Percentiles rank a stretch among this genome's conserved stretches.
Evolutionary conservation across 73 alveolate species (phyloP).

Genomic region (Tetrahymena malaccensis): DNA sequence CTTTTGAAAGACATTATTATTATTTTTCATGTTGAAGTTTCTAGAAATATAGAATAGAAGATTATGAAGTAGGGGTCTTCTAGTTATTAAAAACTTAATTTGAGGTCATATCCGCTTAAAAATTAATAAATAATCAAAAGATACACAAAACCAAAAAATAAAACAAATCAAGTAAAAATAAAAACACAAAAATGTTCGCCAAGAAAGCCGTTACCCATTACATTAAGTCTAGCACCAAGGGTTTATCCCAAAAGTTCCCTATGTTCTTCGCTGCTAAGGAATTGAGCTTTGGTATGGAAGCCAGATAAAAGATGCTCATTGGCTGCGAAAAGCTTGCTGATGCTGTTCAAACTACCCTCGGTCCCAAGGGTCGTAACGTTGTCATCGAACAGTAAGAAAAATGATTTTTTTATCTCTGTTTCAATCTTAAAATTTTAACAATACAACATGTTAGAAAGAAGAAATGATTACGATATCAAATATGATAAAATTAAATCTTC

Average conservation of each 20-base stretch:
- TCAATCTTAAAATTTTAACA: conserved; percentile 55
- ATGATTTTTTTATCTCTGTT: conserved; percentile 16
- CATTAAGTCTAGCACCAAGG: not conserved
- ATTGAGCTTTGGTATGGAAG: conserved; percentile 40
- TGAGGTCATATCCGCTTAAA: not conserved
- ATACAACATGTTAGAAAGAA: conserved; percentile 57
- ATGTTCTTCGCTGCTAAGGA: conserved; percentile 25
- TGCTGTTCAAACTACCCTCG: conserved; percentile 71
- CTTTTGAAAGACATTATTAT: not conserved
- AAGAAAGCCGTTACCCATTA: not conserved
- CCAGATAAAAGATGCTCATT: conserved; percentile 51
- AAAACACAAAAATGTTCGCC: not conserved
- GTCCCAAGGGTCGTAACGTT: conserved; percentile 81
- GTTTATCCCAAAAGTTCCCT: conserved; percentile 10
- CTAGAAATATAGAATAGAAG: not conserved
- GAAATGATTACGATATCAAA: conserved; percentile 30
- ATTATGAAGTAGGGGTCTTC: not conserved
- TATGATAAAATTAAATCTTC: too few relatives aligned
- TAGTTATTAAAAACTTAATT: not conserved
- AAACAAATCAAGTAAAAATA: not conserved
- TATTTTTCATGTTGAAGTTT: not conserved
- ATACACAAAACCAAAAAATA: not conserved
- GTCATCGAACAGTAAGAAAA: conserved; percentile 53
- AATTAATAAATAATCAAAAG: not conserved
- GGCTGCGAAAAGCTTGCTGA: conserved; percentile 76